Base-by-base conservation (phyloP, 345 rosid species). In the Populus nigra region DNA sequence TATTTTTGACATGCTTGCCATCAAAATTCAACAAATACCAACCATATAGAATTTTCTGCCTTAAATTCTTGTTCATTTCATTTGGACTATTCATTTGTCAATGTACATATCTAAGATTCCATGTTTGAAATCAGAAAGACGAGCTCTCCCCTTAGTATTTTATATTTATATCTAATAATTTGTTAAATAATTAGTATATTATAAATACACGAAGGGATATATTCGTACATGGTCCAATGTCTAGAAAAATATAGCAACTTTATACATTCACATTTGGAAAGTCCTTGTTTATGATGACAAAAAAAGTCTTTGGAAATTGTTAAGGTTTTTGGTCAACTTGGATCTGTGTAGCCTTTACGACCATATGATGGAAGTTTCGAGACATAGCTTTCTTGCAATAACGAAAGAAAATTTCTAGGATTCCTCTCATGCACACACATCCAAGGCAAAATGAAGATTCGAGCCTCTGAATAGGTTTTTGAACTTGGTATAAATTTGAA, bases 11-110 rank as follows among this genome's bases (percentile, higher is more conserved):
- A 57, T 27, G 59, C 35, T 31, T 16, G 16, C 36, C n/a, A 39
- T 20, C 36, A 29, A 55, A 11, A 57, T 55, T 36, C 75, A 55
- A 55, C 47, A 55, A 11, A 72, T 72, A 36, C 65, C 75, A 57
- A 72, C 45, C 65, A 5, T 22, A 33, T 31, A 3, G 12, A 22
- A 18, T 11, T 23, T 22, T 47, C 18, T 2, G 9, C 36, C 33
- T 55, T 13, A 1, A 41, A 41, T 2, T 55, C 13, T 57, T 72
- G 17, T 33, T 53, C 22, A 4, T 43, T 11, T 27, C 55, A 49
- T 71, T 71, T 49, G 61, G 67, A 72, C 25, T 35, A 72, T 55
- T 36, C 7, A 36, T 55, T 73, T 57, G 66, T 73, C 50, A 36
- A 73, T 53, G 9, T 20, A 41, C 31, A 20, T 31, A 38, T 8